Evolutionary conservation across 371 early-diverging fungal genomes (phyloP).

Genomic region (Mucor velutinosus): DNA sequence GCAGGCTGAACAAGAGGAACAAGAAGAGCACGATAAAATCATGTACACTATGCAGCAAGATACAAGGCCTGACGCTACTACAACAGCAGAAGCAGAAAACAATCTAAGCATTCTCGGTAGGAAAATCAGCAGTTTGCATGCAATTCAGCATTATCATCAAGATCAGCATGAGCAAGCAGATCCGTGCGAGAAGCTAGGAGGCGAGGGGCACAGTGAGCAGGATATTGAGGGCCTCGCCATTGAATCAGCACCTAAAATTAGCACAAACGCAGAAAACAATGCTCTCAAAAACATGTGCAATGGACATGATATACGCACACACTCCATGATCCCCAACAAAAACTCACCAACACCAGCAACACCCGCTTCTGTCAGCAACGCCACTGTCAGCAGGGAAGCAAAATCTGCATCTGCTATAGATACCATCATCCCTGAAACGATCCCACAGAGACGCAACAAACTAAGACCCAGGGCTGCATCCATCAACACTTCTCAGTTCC

Average conservation of each 20-base stretch:
- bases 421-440: conserved; percentile 1
- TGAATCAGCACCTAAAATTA: neutral
- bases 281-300: neutral
- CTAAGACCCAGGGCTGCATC: conserved; percentile 18
- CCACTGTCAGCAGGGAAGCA: neutral
- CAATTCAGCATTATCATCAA: conserved; percentile 35
- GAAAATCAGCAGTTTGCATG: conserved; percentile 40
- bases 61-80: conserved; percentile 9
- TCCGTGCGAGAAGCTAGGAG: neutral
- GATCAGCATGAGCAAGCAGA: neutral
- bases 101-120: conserved; percentile 41
- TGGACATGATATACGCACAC: neutral
- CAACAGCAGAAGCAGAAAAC: conserved; percentile 25
- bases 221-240: conserved; percentile 7
- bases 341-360: neutral
- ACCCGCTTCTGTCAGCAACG: neutral
- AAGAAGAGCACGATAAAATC: conserved; percentile 9
- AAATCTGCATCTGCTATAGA: neutral
- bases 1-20: conserved; percentile 5
- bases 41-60: conserved; percentile 27
- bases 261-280: neutral
- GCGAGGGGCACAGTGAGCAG: neutral
- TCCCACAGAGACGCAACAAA: neutral
- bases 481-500: conserved; percentile 12
- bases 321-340: neutral